A percentile compares a stretch with the other conserved stretches of the same genome.
These are phyloP conservation scores for Penicillium sp. DNA, from an alignment of 2,329 filamentous ascomycete genomes.

Conservation along the genomic window DNA sequence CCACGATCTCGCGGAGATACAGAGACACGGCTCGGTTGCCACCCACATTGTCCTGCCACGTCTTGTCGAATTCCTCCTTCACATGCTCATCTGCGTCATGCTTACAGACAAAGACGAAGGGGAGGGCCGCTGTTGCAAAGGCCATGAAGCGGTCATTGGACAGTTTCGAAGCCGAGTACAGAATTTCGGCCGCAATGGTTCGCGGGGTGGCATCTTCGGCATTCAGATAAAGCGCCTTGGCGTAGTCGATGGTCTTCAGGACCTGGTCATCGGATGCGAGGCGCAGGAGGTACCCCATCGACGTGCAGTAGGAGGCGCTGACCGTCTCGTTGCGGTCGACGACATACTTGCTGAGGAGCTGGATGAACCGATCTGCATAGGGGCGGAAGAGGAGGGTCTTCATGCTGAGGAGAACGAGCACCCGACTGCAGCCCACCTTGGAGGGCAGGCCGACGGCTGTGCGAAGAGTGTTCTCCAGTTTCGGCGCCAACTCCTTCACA, in stretches of 20 bases:
- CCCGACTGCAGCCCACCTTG: constrained; percentile 86
- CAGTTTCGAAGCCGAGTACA: constrained; percentile 80
- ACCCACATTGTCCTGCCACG: constrained; percentile 90
- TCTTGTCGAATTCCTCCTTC: constrained; percentile 75
- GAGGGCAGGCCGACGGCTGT: constrained; percentile 87
- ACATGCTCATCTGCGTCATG: constrained; percentile 84
- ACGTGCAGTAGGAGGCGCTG: constrained; percentile 82
- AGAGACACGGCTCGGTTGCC: constrained; percentile 79
- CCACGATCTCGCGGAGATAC: constrained; percentile 80
- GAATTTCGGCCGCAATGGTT: constrained; percentile 78
- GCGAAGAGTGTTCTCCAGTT: constrained; percentile 78
- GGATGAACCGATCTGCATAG: constrained; percentile 75
- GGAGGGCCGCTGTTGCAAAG: constrained; percentile 74
- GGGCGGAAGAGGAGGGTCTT: constrained; percentile 73
- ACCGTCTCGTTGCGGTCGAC: constrained; percentile 94
- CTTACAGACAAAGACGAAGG: constrained; percentile 84
- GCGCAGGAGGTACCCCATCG: constrained; percentile 81
- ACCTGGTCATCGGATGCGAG: constrained; percentile 63
- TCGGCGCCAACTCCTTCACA: constrained; percentile 74
- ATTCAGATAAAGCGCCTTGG: constrained; percentile 74
- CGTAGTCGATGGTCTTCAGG: constrained; percentile 57
- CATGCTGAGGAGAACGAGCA: constrained; percentile 82
- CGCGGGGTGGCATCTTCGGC: constrained; percentile 77
- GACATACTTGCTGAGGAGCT: constrained; percentile 76
- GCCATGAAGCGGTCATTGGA: constrained; percentile 85